Evolutionary conservation across 164 flowering plant species (phyloP).

Genomic region (Magnolia officinalis): DNA sequence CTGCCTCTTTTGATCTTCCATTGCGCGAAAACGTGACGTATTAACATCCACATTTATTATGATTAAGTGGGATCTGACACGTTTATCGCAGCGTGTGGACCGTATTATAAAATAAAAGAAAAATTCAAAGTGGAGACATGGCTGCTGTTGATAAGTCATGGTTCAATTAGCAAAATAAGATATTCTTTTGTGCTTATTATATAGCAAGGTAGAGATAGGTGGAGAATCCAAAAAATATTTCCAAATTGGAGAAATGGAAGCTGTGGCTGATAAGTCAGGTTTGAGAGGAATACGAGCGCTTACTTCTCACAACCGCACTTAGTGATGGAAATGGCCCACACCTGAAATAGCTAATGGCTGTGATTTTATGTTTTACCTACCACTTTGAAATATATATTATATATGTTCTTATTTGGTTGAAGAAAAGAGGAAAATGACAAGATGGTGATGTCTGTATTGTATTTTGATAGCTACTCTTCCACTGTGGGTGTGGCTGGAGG

Average conservation of each 20-base stretch:
- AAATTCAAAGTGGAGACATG: conserved; percentile 1
- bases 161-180: background rate
- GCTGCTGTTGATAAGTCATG: background rate
- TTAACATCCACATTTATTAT: background rate
- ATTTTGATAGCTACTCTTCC: too few relatives aligned
- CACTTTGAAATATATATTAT: background rate
- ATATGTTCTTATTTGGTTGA: background rate
- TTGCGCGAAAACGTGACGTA: background rate
- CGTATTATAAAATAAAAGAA: background rate
- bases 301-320: conserved; percentile 2
- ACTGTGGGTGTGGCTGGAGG: too few relatives aligned
- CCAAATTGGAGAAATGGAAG: background rate
- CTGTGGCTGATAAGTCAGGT: background rate
- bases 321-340: background rate
- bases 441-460: too few relatives aligned
- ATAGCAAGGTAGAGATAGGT: background rate
- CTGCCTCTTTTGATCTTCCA: background rate
- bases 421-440: background rate
- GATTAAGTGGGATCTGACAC: conserved; percentile 3
- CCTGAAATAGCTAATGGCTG: background rate
- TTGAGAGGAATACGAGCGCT: conserved; percentile 1
- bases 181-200: background rate
- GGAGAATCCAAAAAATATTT: background rate
- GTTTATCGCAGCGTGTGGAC: background rate
- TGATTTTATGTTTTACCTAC: background rate